These are phyloP conservation scores for Saccharum officinarum DNA, from an alignment of 176 grass and related monocot species.

Conservation along the genomic window DNA sequence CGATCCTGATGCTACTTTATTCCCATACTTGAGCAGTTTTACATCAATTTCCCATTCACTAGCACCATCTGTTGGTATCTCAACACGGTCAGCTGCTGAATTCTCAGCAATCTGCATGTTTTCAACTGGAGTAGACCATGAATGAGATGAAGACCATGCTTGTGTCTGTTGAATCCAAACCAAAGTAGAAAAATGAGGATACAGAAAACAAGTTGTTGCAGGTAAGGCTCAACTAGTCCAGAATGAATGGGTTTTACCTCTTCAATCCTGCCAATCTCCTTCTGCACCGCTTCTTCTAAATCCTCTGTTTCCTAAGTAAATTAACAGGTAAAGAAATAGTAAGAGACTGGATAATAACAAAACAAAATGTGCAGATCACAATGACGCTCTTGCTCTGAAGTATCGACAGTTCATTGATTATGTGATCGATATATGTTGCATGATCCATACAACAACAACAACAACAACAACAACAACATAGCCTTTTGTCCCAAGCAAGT, in stretches of 20 bases:
- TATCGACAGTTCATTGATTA: neutral
- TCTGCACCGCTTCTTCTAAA: conserved; percentile 67
- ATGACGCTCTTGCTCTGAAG: neutral
- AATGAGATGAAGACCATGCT: conserved; percentile 62
- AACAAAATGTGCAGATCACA: conserved; percentile 6
- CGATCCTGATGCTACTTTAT: conserved; percentile 95
- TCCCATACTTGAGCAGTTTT: conserved; percentile 70
- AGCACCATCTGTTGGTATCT: conserved; percentile 84
- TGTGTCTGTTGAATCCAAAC: conserved; percentile 66
- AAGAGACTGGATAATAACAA: neutral
- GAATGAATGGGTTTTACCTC: conserved; percentile 37
- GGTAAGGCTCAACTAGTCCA: conserved; percentile 6
- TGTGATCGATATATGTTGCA: neutral
- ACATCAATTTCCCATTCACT: conserved; percentile 98
- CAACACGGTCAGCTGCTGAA: conserved; percentile 54
- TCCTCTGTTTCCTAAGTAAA: conserved; percentile 83
- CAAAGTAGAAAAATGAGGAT: conserved; percentile 39
- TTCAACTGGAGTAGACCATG: conserved; percentile 68
- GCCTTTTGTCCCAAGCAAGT: no score
- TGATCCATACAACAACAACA: no score
- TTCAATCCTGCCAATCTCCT: conserved; percentile 78
- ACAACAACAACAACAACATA: no score
- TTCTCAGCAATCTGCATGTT: conserved; percentile 60
- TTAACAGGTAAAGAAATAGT: conserved; percentile 14
- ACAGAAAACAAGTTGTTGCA: conserved; percentile 23